Conservation (phyloP, 345 rosid genomes). For the Sapria himalayana region DNA sequence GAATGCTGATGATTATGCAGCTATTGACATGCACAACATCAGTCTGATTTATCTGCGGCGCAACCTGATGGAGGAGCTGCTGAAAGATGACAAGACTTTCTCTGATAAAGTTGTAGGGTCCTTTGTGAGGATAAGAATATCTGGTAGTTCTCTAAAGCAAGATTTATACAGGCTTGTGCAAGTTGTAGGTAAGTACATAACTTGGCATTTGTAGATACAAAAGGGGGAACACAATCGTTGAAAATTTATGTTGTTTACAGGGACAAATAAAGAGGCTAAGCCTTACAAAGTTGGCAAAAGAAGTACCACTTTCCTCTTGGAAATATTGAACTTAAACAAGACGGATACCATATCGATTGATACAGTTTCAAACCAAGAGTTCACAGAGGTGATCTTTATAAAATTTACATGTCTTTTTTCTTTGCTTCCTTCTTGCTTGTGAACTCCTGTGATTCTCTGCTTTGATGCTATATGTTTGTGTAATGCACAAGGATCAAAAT, state of each 20-base stretch:
- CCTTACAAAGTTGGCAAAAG: conserved; percentile 84
- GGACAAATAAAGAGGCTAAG: conserved; percentile 63
- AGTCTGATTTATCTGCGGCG: conserved; percentile 72
- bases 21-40: conserved; percentile 75
- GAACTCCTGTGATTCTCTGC: background rate
- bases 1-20: conserved; percentile 86
- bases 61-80: conserved; percentile 64
- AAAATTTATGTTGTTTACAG: conserved; percentile 26
- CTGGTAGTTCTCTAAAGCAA: conserved; percentile 85
- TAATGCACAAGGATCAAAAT: too few species aligned
- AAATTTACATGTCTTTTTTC: background rate
- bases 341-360: conserved; percentile 73
- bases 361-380: conserved; percentile 92
- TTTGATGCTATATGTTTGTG: too few species aligned
- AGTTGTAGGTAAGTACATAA: conserved; percentile 51
- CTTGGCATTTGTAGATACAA: too few species aligned
- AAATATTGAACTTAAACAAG: conserved; percentile 80
- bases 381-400: conserved; percentile 52
- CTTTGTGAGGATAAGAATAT: conserved; percentile 84
- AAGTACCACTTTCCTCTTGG: conserved; percentile 49
- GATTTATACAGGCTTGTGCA: conserved; percentile 93
- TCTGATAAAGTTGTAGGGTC: conserved; percentile 69
- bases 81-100: conserved; percentile 57
- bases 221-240: too few species aligned
- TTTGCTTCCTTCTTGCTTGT: background rate